Percentiles rank a stretch among this genome's conserved stretches.
Conservation (phyloP, 75 land plant genomes). For the Chamaecyparis obtusa region DNA sequence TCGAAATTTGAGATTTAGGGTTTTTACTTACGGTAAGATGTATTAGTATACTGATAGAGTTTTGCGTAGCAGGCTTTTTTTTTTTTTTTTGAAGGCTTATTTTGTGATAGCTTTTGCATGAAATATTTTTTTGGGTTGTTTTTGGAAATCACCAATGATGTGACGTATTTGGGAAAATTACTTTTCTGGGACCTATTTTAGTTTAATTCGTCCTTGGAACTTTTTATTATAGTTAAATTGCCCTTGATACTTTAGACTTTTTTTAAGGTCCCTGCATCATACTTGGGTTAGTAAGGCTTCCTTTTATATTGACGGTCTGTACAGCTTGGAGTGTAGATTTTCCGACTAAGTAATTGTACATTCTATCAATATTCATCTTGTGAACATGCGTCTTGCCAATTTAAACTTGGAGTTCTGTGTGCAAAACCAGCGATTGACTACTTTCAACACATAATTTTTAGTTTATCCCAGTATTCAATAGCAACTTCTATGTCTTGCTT, state of each 20-base stretch:
- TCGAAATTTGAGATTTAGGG: background rate
- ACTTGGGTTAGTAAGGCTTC: background rate
- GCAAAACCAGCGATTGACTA: background rate
- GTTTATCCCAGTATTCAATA: background rate
- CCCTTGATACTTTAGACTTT: background rate
- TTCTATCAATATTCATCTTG: background rate
- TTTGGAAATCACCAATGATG: background rate
- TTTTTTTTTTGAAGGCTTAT: background rate
- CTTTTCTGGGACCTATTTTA: background rate
- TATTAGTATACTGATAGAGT: background rate
- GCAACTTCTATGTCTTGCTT: background rate
- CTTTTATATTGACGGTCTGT: background rate
- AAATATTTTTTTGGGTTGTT: background rate
- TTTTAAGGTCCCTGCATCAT: background rate
- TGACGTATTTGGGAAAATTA: background rate
- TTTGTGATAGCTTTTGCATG: background rate
- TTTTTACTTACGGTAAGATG: background rate
- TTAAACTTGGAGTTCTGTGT: background rate
- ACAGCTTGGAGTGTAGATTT: background rate
- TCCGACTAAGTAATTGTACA: background rate
- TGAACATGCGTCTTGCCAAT: background rate
- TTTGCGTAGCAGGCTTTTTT: background rate
- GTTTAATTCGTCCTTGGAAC: background rate
- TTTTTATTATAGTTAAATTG: no score
- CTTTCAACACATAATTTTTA: no score